Percentiles rank a stretch among this genome's conserved stretches.
These are phyloP conservation scores for Agaricales sp. DNA, from an alignment of 1,284 basidiomycete genomes.

Conservation along the genomic window DNA sequence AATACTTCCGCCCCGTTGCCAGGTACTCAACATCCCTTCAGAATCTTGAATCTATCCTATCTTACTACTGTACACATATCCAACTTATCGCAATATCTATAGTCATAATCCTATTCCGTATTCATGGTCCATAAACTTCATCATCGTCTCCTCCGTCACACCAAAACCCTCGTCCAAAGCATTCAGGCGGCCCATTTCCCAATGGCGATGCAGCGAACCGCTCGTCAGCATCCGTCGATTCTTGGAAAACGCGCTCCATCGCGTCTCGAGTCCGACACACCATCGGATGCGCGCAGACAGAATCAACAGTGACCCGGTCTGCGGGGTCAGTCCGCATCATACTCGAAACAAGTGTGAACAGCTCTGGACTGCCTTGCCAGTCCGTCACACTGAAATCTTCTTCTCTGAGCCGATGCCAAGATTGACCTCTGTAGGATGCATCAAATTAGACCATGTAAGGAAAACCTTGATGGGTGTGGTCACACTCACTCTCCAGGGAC, in stretches of 20 bases:
- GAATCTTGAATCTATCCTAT: not conserved
- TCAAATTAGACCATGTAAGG: conserved; percentile 1
- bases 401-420: conserved; percentile 89
- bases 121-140: no score
- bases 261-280: conserved; percentile 54
- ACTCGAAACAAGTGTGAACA: conserved; percentile 61
- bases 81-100: no score
- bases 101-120: no score
- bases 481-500: conserved; percentile 88
- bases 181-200: conserved; percentile 32
- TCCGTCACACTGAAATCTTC: conserved; percentile 92
- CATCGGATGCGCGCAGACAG: conserved; percentile 55
- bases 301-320: conserved; percentile 47
- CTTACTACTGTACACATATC: no score
- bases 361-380: conserved; percentile 60
- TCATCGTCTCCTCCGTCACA: no score
- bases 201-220: conserved; percentile 59
- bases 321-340: conserved; percentile 75
- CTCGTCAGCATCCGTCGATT: conserved; percentile 25
- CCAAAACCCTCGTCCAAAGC: no score
- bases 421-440: conserved; percentile 53
- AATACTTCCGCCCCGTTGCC: not conserved
- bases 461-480: conserved; percentile 2
- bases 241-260: conserved; percentile 46
- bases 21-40: no score